These are phyloP conservation scores for Cinnamomum chago DNA, from an alignment of 164 flowering plant species.

Conservation along the genomic window DNA sequence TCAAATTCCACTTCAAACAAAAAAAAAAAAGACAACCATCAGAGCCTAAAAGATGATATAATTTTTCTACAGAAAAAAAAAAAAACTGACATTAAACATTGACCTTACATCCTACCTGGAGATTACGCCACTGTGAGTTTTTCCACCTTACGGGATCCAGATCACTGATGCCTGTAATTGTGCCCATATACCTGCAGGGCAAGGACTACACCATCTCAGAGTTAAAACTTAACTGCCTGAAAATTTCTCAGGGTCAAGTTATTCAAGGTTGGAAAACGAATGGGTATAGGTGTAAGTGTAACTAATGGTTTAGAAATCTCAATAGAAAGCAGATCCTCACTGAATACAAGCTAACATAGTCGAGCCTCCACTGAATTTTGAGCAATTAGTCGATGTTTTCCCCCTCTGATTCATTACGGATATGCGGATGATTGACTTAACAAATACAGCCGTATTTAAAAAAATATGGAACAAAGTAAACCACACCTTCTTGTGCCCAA, in stretches of 20 bases:
- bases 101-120: conserved; percentile 54
- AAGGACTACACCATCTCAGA: conserved; percentile 37
- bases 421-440: background rate
- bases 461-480: background rate
- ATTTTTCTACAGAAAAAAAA: too few relatives aligned
- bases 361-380: too few relatives aligned
- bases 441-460: background rate
- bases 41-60: background rate
- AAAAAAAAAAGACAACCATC: background rate
- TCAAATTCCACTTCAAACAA: background rate
- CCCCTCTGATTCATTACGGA: too few relatives aligned
- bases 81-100: background rate
- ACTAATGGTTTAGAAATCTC: too few relatives aligned
- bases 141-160: conserved; percentile 92
- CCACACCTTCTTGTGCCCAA: conserved; percentile 85
- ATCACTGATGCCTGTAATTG: conserved; percentile 91
- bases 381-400: too few relatives aligned
- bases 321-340: too few relatives aligned
- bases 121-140: conserved; percentile 92
- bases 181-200: conserved; percentile 86
- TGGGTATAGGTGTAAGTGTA: too few relatives aligned
- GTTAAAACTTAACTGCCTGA: conserved; percentile 61
- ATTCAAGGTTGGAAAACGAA: too few relatives aligned
- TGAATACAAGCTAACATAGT: too few relatives aligned
- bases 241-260: conserved; percentile 6